Conservation (phyloP, 352 stramenopile species). For the Pythium grandisporangium region DNA sequence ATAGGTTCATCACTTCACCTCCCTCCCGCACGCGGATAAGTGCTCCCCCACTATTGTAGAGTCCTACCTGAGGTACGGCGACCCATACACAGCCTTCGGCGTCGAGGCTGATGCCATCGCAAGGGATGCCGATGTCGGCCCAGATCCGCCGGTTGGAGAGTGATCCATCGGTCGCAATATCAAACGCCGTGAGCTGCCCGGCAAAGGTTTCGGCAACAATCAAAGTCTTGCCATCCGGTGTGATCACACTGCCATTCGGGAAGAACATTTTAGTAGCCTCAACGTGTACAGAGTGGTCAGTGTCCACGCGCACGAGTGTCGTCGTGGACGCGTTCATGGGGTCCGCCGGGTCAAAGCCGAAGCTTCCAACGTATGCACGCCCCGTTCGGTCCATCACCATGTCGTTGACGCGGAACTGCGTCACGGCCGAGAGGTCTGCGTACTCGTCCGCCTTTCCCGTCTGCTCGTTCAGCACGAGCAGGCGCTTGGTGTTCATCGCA, state of each 20-base stretch:
- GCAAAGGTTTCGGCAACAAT: slow-evolving; percentile 62
- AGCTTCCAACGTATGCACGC: slow-evolving; percentile 50
- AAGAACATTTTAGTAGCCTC: slow-evolving; percentile 53
- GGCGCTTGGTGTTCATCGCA: slow-evolving; percentile 31
- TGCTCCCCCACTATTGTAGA: slow-evolving; percentile 34
- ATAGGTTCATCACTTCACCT: slow-evolving; percentile 36
- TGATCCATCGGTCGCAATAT: slow-evolving; percentile 34
- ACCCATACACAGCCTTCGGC: slow-evolving; percentile 59
- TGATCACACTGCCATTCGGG: slow-evolving; percentile 65
- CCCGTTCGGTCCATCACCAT: slow-evolving; percentile 40
- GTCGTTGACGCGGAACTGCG: slow-evolving; percentile 44
- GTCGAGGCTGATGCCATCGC: slow-evolving; percentile 57
- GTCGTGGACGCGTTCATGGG: slow-evolving; percentile 23
- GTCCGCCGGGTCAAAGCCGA: slow-evolving; percentile 39
- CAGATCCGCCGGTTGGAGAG: slow-evolving; percentile 42
- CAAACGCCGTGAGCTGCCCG: slow-evolving; percentile 42
- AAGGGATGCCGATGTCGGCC: slow-evolving; percentile 32
- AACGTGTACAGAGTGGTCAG: slow-evolving; percentile 30
- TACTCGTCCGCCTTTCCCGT: slow-evolving; percentile 25
- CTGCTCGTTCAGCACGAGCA: slow-evolving; percentile 29
- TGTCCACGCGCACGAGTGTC: slow-evolving; percentile 44
- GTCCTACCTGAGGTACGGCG: slow-evolving; percentile 36
- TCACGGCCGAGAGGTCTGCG: slow-evolving; percentile 39
- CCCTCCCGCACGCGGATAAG: slow-evolving; percentile 46
- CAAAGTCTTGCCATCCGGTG: slow-evolving; percentile 58